Conservation (phyloP, 768 basidiomycete genomes). For the Rhodotorula toruloides region DNA sequence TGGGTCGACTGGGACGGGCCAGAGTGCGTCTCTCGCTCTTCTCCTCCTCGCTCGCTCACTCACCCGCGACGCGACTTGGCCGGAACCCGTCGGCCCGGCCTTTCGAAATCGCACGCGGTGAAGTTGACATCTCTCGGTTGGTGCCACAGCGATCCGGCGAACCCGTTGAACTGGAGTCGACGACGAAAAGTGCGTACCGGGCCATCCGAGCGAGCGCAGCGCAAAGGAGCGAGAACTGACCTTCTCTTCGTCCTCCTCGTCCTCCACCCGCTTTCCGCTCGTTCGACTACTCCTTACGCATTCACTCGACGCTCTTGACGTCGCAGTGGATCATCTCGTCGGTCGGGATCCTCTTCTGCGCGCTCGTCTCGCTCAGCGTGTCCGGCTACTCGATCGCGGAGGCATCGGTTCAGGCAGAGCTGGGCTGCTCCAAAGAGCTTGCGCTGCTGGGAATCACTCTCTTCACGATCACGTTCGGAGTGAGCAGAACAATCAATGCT, state of each 20-base stretch:
- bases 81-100: no score
- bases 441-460: conserved; percentile 40
- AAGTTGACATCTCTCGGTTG: no score
- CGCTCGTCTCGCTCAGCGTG: conserved; percentile 24
- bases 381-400: conserved; percentile 42
- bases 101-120: not conserved
- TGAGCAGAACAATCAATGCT: conserved; percentile 13
- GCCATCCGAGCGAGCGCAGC: not conserved
- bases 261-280: no score
- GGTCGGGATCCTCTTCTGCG: conserved; percentile 32
- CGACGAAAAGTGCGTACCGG: conserved; percentile 22
- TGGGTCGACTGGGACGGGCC: conserved; percentile 36
- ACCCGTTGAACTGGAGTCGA: conserved; percentile 36
- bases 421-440: conserved; percentile 36
- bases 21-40: not conserved
- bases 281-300: no score
- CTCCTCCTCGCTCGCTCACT: no score
- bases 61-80: no score
- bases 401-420: conserved; percentile 27
- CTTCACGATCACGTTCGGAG: conserved; percentile 32
- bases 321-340: conserved; percentile 26
- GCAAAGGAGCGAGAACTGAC: not conserved
- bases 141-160: conserved; percentile 25
- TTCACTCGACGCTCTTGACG: not conserved
- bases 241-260: not conserved